Evolutionary conservation across 495 filamentous ascomycete genomes (phyloP), one percentile per base, ranked within the genome.

Genomic region (Letharia columbiana): DNA sequence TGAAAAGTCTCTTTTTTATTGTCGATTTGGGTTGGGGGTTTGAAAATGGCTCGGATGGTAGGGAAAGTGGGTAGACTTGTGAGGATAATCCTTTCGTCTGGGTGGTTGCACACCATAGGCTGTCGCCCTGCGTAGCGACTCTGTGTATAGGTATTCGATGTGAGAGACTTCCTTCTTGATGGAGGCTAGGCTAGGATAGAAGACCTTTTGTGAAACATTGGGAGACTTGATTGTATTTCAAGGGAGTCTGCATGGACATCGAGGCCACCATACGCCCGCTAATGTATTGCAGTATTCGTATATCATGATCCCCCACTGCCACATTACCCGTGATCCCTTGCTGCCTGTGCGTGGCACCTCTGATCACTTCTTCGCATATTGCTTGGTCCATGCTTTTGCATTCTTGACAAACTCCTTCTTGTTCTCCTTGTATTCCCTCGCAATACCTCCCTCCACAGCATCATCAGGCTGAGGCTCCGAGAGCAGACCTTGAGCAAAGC

Each of bases 401-500:
- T 85, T 87, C 81, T 92, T 91, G 33, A 96, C 86, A 71, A 92
- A 98, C 71, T 85, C 85, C 63, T 78, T 79, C 47, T 83, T 78
- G 70, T 94, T 84, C 69, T 81, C 84, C 72, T 87, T 87, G 75
- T 83, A 97, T 78, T 93, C 87, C 66, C 96, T 89, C 31, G 91
- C 95, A 69, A 96, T 93, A 57, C 86, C 80, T 8, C 82, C 79
- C 83, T 98, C 94, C 60, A 98, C 87, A 50, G 94, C 91, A 80
- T 98, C 94, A 71, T 98, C 94, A 10, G 91, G 89, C 81, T 92
- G 90, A 8, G 94, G 95, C 80, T 96, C 92, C 47, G 84, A 73
- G 39, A 98, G 80, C 65, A 98, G 78, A 68, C 85, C 82, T 62
- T 90, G 81, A 9, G 92, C 87, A 69, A 94, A 90, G 69, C 87